These are phyloP conservation scores for Paramyrothecium roridum DNA, from an alignment of 2,329 filamentous ascomycete species.

Conservation along the genomic window DNA sequence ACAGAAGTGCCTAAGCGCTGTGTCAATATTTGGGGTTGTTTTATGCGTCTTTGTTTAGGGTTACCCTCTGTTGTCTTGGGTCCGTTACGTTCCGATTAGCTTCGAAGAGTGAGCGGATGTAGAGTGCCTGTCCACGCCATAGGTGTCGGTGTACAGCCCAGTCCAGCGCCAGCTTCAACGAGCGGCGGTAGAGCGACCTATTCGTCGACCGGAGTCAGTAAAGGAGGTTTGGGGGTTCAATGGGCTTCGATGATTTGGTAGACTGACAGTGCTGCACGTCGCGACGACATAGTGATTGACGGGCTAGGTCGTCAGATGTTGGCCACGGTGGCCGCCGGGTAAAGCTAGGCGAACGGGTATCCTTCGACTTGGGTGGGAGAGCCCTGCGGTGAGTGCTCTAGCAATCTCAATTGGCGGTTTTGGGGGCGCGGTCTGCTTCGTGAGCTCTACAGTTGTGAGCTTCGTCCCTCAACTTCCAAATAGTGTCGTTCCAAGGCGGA, in stretches of 20 bases:
- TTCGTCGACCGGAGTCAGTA: slow-evolving; percentile 10
- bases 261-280: slow-evolving; percentile 50
- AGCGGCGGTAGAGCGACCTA: slow-evolving; percentile 83
- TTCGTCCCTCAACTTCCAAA: background rate
- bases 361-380: background rate
- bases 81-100: slow-evolving; percentile 84
- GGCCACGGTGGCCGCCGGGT: background rate
- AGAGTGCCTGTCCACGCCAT: slow-evolving; percentile 94
- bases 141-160: slow-evolving; percentile 91
- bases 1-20: slow-evolving; percentile 67
- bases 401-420: background rate
- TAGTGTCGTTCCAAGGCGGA: background rate
- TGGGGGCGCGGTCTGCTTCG: background rate
- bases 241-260: slow-evolving; percentile 5
- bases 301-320: background rate
- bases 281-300: slow-evolving; percentile 23
- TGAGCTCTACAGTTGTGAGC: background rate
- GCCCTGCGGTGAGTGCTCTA: background rate
- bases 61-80: slow-evolving; percentile 80
- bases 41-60: slow-evolving; percentile 12
- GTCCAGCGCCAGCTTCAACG: slow-evolving; percentile 88
- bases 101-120: slow-evolving; percentile 93
- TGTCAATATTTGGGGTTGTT: slow-evolving; percentile 4
- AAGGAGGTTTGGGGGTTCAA: slow-evolving; percentile 2
- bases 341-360: background rate